Evolutionary conservation across 169 alveolate genomes (phyloP).

Genomic region (Eimeria sp.): DNA sequence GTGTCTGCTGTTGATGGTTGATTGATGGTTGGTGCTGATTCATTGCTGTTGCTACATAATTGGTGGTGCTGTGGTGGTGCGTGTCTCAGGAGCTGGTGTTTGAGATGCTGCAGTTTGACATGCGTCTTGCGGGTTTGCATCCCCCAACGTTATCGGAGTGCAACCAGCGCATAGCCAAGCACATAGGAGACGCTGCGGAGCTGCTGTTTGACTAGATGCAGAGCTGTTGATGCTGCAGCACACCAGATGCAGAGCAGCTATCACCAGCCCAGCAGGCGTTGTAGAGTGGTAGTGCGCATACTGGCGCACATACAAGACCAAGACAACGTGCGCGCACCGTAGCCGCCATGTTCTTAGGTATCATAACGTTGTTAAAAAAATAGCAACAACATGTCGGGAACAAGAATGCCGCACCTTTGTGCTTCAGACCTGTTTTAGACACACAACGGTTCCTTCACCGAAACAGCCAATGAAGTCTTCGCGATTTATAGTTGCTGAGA

Average conservation of each 20-base stretch:
- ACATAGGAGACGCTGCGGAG: slow-evolving; percentile 4
- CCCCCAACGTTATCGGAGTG: slow-evolving; percentile 76
- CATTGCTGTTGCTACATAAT: not conserved
- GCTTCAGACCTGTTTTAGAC: not conserved
- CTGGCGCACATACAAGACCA: not conserved
- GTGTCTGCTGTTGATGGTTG: slow-evolving; percentile 27
- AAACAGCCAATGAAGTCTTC: slow-evolving; percentile 4
- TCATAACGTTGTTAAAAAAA: not conserved
- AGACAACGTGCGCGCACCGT: not conserved
- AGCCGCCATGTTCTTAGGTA: not conserved
- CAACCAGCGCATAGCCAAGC: slow-evolving; percentile 42
- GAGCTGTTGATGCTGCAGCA: not conserved
- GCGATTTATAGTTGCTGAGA: not conserved
- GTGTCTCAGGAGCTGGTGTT: slow-evolving; percentile 83
- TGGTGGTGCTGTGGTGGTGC: not conserved
- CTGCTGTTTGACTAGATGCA: not conserved
- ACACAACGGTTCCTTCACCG: not conserved
- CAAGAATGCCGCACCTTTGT: not conserved
- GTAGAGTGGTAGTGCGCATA: not conserved
- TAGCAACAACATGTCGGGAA: not conserved
- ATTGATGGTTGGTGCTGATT: not conserved
- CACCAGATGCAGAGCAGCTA: not conserved
- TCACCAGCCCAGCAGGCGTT: not conserved
- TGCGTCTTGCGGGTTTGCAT: slow-evolving; percentile 75
- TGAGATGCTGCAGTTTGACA: slow-evolving; percentile 86